Base-by-base conservation (phyloP, 2,329 filamentous ascomycete genomes). In the Cryoendolithus antarcticus region DNA sequence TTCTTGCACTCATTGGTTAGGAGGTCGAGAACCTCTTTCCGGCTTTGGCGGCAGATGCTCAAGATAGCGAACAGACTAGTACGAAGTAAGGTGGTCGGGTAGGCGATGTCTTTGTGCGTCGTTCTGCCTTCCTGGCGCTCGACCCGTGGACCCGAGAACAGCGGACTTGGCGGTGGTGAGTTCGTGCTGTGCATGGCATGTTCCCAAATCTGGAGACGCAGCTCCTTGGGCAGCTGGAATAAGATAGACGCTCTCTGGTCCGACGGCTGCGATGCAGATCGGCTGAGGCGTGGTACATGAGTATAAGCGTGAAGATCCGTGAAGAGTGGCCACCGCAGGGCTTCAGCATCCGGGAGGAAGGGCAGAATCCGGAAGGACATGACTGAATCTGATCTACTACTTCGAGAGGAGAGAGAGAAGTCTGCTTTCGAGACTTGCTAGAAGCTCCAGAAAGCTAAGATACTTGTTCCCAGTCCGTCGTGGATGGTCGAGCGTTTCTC, bases 201-300 rank as follows among this genome's bases (percentile, higher is more conserved):
- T 10, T 10, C 10, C n/a, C 36, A 32, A 33, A 54, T 48, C 29
- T 47, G 35, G 11, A 51, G 46, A 13, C 51, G 46, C 1, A 54
- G 43, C 31, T 54, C 51, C 9, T 46, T 39, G 6, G 51, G 51
- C 2, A 52, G 43, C 6, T 28, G 31, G 10, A 54, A 40, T 4
- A 51, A 34, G 9, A 32, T 40, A 11, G 33, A 15, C n/a, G 9
- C 31, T 46, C 27, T 13, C 4, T n/a, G 8, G 31, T 15, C 5
- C 8, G 5, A n/a, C 28, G 27, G 10, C n/a, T 38, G 30, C 19
- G 21, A 11, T 39, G n/a, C 12, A 10, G 2, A 24, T 7, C 15
- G 13, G 34, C n/a, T 4, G 10, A 5, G 11, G 5, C n/a, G 30
- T 19, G 15, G 15, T 19, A 33, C 32, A n/a, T 28, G 10, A 24